Conservation (phyloP, 495 filamentous ascomycete species). For the Annulohypoxylon nitens region DNA sequence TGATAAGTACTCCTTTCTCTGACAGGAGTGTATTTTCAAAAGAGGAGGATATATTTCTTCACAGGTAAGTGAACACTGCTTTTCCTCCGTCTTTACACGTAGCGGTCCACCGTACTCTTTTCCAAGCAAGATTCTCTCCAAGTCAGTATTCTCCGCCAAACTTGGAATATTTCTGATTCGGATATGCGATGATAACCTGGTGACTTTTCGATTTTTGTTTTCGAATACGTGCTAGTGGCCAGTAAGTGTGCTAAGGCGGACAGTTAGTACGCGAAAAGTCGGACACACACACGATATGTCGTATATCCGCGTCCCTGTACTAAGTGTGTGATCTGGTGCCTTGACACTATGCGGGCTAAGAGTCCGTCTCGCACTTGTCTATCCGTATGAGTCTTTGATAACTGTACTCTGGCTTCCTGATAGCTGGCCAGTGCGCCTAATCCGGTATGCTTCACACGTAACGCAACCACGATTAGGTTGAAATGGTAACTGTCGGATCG, state of each 20-base stretch:
- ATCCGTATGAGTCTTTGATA: slow-evolving; percentile 41
- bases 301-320: slow-evolving; percentile 20
- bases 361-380: slow-evolving; percentile 40
- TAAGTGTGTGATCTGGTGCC: slow-evolving; percentile 8
- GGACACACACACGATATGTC: slow-evolving; percentile 16
- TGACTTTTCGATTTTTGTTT: not conserved
- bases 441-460: not conserved
- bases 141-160: slow-evolving; percentile 7
- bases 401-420: slow-evolving; percentile 17
- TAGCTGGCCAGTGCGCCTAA: slow-evolving; percentile 15
- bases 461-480: slow-evolving; percentile 23
- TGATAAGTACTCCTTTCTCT: slow-evolving; percentile 16
- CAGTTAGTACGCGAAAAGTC: slow-evolving; percentile 22
- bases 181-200: slow-evolving; percentile 4
- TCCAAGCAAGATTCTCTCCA: not conserved
- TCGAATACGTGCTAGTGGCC: slow-evolving; percentile 11
- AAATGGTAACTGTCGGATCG: slow-evolving; percentile 29
- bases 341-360: slow-evolving; percentile 24
- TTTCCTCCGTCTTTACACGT: slow-evolving; percentile 8
- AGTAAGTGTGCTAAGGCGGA: slow-evolving; percentile 12
- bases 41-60: slow-evolving; percentile 10
- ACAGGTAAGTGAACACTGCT: not conserved
- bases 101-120: not conserved
- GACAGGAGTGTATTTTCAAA: slow-evolving; percentile 1
- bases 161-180: not conserved